Conservation (phyloP, 1,284 basidiomycete genomes). For the Entoloma clypeatum region DNA sequence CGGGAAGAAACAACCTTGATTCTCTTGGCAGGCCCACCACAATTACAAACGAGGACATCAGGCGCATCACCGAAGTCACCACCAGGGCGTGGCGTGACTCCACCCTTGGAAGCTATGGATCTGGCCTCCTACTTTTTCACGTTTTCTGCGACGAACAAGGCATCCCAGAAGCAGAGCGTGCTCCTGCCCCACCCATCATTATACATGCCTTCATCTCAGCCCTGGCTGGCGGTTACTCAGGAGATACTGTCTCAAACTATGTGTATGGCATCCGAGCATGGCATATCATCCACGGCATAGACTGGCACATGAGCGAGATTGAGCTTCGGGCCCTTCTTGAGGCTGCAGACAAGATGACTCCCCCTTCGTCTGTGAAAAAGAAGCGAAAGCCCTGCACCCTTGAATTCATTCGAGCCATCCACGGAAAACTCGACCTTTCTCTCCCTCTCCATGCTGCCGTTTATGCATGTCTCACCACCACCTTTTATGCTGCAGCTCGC, state of each 20-base stretch:
- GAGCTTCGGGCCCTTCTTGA: constrained; percentile 24
- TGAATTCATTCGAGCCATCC: constrained; percentile 17
- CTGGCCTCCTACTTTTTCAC: constrained; percentile 8
- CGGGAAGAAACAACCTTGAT: too few species aligned
- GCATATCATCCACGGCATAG: constrained; percentile 33
- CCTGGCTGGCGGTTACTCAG: constrained; percentile 6
- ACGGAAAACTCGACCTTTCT: constrained; percentile 17
- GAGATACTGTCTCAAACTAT: constrained; percentile 25
- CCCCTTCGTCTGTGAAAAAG: constrained; percentile 17
- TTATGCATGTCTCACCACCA: constrained; percentile 29
- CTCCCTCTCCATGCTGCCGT: constrained; percentile 30
- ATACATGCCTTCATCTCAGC: constrained; percentile 11
- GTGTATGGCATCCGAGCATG: constrained; percentile 29
- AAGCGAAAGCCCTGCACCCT: constrained; percentile 24
- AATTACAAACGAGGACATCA: constrained; percentile 6
- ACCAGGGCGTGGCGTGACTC: constrained; percentile 12
- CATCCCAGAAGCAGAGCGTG: constrained; percentile 6
- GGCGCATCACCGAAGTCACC: constrained; percentile 12
- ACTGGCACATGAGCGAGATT: constrained; percentile 23
- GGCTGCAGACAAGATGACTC: constrained; percentile 21
- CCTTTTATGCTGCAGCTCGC: constrained; percentile 29
- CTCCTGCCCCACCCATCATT: constrained; percentile 5
- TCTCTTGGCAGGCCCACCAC: too few species aligned
- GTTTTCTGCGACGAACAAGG: constrained; percentile 7
- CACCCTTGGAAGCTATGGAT: constrained; percentile 14